Evolutionary conservation across 1,284 basidiomycete genomes (phyloP), one percentile per base, ranked within the genome.

Genomic region (Puccinia triticina): DNA sequence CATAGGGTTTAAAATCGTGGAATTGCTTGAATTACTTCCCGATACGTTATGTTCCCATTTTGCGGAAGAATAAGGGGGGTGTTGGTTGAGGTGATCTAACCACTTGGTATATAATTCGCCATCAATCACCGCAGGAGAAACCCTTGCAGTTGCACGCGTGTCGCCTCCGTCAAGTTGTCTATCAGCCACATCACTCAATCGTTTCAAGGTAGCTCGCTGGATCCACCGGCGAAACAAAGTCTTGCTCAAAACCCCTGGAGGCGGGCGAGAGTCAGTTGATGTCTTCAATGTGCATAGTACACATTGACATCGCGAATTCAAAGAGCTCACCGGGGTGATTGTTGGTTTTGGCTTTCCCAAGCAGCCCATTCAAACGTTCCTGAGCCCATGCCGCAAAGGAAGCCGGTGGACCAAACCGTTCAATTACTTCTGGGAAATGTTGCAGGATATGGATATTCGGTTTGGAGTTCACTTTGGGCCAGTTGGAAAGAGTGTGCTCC

Each of bases 361-460:
- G n/a, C n/a, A n/a, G n/a, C n/a, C n/a, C n/a, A n/a, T n/a, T n/a
- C n/a, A n/a, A n/a, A n/a, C n/a, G n/a, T n/a, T n/a, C n/a, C n/a
- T n/a, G n/a, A n/a, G n/a, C n/a, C n/a, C n/a, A n/a, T n/a, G n/a
- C n/a, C n/a, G n/a, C n/a, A n/a, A n/a, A n/a, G n/a, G n/a, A n/a
- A n/a, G n/a, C n/a, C n/a, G n/a, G n/a, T n/a, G n/a, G n/a, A n/a
- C n/a, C n/a, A n/a, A n/a, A n/a, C n/a, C n/a, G n/a, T n/a, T n/a
- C n/a, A n/a, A n/a, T n/a, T n/a, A n/a, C n/a, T n/a, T n/a, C n/a
- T n/a, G n/a, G n/a, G n/a, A n/a, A 55, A 59, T 76, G 73, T 12
- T 76, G 73, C 21, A 23, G 48, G 40, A 55, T 40, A 59, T 76
- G 73, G 23, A 76, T 26, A 37, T 76, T 76, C 7, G 73, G 48